phyloP scores from a whole-genome alignment of 2,329 filamentous ascomycete species.

The Coleophoma crateriformis region DNA sequence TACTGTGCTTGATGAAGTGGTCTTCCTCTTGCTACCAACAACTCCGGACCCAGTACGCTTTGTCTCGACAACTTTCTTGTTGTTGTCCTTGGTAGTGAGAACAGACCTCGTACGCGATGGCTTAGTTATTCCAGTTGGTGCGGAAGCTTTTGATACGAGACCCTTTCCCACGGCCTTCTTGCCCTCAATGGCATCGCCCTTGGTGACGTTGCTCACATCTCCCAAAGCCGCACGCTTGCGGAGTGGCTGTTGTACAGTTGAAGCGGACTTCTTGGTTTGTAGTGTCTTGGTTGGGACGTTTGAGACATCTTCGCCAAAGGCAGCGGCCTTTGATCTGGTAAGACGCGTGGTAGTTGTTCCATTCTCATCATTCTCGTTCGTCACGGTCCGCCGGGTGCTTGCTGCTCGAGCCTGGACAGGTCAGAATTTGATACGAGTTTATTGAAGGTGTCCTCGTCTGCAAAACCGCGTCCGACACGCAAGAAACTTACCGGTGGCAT shows the following conservation, averaged over 20 bases:
- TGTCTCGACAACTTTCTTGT: slow-evolving; percentile 58
- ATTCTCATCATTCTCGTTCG: slow-evolving; percentile 96
- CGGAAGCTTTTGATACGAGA: slow-evolving; percentile 73
- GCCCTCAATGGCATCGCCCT: slow-evolving; percentile 63
- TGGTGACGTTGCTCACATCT: slow-evolving; percentile 93
- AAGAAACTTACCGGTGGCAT: slow-evolving; percentile 51
- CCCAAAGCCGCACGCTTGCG: slow-evolving; percentile 81
- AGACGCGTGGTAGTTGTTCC: slow-evolving; percentile 66
- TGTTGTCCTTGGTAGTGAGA: slow-evolving; percentile 57
- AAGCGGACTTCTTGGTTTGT: slow-evolving; percentile 64
- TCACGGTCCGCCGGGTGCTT: slow-evolving; percentile 63
- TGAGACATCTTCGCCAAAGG: slow-evolving; percentile 54
- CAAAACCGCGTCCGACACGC: neutral
- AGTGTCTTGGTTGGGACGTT: slow-evolving; percentile 51
- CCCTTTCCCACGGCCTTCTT: slow-evolving; percentile 74
- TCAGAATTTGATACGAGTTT: slow-evolving; percentile 32
- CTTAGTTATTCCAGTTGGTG: slow-evolving; percentile 81
- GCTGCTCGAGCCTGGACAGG: slow-evolving; percentile 55
- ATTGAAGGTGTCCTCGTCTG: slow-evolving; percentile 1
- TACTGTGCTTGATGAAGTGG: slow-evolving; percentile 40
- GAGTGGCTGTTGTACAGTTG: slow-evolving; percentile 38
- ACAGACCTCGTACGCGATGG: slow-evolving; percentile 55
- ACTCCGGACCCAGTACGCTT: slow-evolving; percentile 74
- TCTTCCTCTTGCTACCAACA: slow-evolving; percentile 64
- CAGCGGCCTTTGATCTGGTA: slow-evolving; percentile 87